Percentiles rank a stretch among this genome's conserved stretches.
These are phyloP conservation scores for Bifiguratus adelaidae DNA, from an alignment of 192 early-diverging fungal genomes.

Conservation along the genomic window DNA sequence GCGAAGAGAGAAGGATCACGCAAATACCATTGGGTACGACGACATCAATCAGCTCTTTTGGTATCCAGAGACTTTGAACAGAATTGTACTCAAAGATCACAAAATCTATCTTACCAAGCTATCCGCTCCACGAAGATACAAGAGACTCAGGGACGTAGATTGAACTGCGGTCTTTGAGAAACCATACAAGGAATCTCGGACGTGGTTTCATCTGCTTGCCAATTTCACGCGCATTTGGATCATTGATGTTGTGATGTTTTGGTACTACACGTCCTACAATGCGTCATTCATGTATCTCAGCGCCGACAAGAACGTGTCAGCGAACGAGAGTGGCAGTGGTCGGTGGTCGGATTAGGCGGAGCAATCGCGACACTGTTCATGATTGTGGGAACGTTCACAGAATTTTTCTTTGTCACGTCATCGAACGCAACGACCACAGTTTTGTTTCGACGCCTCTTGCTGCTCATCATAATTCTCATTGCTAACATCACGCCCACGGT, in stretches of 20 bases:
- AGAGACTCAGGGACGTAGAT: slow-evolving; percentile 44
- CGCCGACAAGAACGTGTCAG: slow-evolving; percentile 20
- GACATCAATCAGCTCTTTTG: slow-evolving; percentile 82
- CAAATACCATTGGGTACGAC: slow-evolving; percentile 66
- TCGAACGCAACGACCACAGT: slow-evolving; percentile 41
- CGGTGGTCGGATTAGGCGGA: slow-evolving; percentile 62
- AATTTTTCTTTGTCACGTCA: slow-evolving; percentile 59
- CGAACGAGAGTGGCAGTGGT: slow-evolving; percentile 35
- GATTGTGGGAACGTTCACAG: slow-evolving; percentile 51
- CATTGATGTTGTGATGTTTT: slow-evolving; percentile 68
- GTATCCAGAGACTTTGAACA: slow-evolving; percentile 50
- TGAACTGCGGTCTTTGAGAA: slow-evolving; percentile 67
- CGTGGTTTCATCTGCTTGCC: slow-evolving; percentile 70
- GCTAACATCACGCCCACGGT: slow-evolving; percentile 54
- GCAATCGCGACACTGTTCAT: slow-evolving; percentile 56
- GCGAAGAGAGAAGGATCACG: slow-evolving; percentile 69
- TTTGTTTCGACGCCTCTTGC: slow-evolving; percentile 33
- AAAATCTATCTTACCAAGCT: slow-evolving; percentile 48
- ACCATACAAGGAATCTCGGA: slow-evolving; percentile 78
- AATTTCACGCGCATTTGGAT: slow-evolving; percentile 85
- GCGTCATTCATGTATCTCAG: slow-evolving; percentile 52
- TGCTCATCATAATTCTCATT: slow-evolving; percentile 48
- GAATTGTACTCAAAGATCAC: slow-evolving; percentile 33
- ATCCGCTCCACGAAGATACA: slow-evolving; percentile 50
- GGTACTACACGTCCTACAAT: slow-evolving; percentile 69